Evolutionary conservation across 2,329 filamentous ascomycete genomes (phyloP).

Genomic region (Dactylellina haptotyla): DNA sequence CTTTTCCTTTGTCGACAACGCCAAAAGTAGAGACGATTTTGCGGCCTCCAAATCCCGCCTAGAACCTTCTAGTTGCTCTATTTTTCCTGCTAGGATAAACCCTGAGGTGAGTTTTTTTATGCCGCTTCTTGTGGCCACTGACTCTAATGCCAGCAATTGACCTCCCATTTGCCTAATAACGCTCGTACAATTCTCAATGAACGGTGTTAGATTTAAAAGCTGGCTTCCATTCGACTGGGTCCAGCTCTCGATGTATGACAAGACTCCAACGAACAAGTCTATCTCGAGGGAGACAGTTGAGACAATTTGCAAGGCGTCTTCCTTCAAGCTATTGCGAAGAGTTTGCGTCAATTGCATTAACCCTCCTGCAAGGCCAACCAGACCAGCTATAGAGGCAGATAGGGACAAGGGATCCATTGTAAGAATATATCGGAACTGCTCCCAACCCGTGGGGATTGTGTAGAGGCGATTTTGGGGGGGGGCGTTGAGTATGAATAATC

Average conservation of each 20-base stretch:
- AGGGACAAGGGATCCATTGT: slow-evolving; percentile 18
- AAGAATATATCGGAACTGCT: too few species aligned
- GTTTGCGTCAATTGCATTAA: slow-evolving; percentile 3
- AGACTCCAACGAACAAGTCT: slow-evolving; percentile 5
- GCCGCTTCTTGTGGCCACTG: slow-evolving; percentile 5
- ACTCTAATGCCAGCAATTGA: slow-evolving; percentile 7
- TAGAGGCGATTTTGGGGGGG: too few species aligned
- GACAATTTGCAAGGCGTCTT: neutral
- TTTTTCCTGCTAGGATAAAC: neutral
- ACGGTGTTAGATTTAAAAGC: slow-evolving; percentile 6
- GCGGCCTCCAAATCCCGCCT: neutral
- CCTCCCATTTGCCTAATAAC: slow-evolving; percentile 8
- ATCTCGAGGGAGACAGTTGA: slow-evolving; percentile 1
- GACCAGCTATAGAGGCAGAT: slow-evolving; percentile 20
- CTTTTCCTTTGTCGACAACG: slow-evolving; percentile 9
- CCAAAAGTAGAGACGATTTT: slow-evolving; percentile 14
- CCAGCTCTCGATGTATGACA: slow-evolving; percentile 9
- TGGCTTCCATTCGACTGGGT: neutral
- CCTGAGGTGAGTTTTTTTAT: neutral
- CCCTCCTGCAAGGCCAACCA: slow-evolving; percentile 8
- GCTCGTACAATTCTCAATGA: slow-evolving; percentile 4
- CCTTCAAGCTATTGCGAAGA: slow-evolving; percentile 8
- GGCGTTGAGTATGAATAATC: too few species aligned
- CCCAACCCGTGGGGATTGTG: too few species aligned
- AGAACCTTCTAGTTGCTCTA: slow-evolving; percentile 2